Evolutionary conservation across 2,329 filamentous ascomycete species (phyloP).

Genomic region (Cordyceps cateniannulata): DNA sequence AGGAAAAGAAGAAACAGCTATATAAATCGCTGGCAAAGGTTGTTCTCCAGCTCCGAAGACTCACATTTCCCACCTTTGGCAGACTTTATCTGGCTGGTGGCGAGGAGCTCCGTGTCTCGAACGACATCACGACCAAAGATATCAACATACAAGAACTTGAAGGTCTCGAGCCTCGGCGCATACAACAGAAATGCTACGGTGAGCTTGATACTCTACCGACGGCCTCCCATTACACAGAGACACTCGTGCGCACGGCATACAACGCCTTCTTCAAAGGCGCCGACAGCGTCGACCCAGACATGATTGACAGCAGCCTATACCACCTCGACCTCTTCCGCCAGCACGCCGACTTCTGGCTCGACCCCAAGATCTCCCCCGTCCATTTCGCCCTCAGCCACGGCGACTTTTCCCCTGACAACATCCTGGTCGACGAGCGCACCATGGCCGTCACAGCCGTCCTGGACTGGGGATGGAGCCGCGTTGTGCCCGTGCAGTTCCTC

Average conservation of each 20-base stretch:
- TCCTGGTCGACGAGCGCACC: constrained; percentile 15
- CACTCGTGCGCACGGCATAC: constrained; percentile 20
- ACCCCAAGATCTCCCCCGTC: constrained; percentile 11
- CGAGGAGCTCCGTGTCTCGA: constrained; percentile 11
- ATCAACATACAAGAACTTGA: constrained; percentile 22
- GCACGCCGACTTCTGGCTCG: constrained; percentile 12
- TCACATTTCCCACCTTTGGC: constrained; percentile 17
- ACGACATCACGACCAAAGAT: constrained; percentile 15
- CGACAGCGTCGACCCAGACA: constrained; percentile 14
- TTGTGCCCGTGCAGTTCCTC: constrained; percentile 17
- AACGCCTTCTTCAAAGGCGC: constrained; percentile 19
- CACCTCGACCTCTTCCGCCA: constrained; percentile 18
- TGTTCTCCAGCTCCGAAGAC: constrained; percentile 14
- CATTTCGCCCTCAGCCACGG: constrained; percentile 22
- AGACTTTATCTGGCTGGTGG: constrained; percentile 4
- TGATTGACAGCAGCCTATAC: constrained; percentile 20
- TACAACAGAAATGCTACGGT: constrained; percentile 14
- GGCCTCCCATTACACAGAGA: constrained; percentile 19
- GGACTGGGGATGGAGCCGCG: constrained; percentile 19
- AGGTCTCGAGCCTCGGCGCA: constrained; percentile 17
- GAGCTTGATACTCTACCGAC: constrained; percentile 13
- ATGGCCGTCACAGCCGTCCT: constrained; percentile 14
- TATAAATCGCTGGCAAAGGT: constrained; percentile 13
- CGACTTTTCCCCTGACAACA: constrained; percentile 19
- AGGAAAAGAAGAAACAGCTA: neutral